Evolutionary conservation across 768 basidiomycete genomes (phyloP), one percentile per base, ranked within the genome.

Genomic region (Rhizopogon vinicolor): DNA sequence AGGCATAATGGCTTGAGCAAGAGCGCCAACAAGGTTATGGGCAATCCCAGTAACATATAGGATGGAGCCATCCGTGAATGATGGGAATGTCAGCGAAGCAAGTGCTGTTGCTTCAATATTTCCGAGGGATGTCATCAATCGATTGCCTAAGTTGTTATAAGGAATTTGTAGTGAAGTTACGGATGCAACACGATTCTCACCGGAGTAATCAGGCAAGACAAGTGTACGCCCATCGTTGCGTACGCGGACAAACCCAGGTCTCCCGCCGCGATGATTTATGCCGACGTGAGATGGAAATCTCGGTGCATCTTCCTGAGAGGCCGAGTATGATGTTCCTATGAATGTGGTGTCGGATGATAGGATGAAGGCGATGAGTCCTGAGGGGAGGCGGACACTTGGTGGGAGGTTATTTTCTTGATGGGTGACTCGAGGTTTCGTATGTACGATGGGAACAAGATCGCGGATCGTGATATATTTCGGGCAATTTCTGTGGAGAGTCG

Each of bases 381-480:
- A 67, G 0, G 86, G 80, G 2, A 88, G 73, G 22, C 75, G 72
- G 1, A 77, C 78, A 9, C 60, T 59, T 0, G 61, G 28, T 3
- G 62, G 56, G 4, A 86, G 54, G 16, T 74, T 55, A 1, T 65
- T 59, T 3, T 67, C 56, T 50, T 74, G 62, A 53, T 79, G 60
- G 1, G 61, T 60, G 19, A 85, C 65, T 3, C 54, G 62, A 0
- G 83, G 76, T n/a, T 65, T 55, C 2, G 75, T 73, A 18, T 72
- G 54, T 0, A 74, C 63, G 56, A 75, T 66, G 1, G 83, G 71
- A n/a, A 70, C 62, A 8, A 87, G 68, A 12, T 83, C 74, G 12
- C 83, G 78, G 40, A 79, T 63, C 49, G 76, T 84, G 62, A 86
- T 87, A 56, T 87, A 87, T 61, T 87, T 87, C 10, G 85, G 86